Evolutionary conservation across 192 early-diverging fungal genomes (phyloP).

Genomic region (Bifiguratus adelaidae): DNA sequence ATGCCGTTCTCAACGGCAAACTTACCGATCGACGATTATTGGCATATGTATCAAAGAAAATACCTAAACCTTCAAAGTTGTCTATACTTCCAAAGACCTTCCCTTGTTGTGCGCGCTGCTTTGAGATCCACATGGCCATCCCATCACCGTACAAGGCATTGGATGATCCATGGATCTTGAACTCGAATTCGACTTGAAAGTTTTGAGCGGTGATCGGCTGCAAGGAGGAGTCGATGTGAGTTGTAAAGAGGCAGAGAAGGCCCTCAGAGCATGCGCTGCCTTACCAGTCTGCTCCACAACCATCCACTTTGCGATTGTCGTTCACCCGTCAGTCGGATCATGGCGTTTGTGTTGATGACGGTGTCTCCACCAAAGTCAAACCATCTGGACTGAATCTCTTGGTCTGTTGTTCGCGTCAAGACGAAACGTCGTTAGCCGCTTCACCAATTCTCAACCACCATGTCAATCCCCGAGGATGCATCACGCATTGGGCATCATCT

Average conservation of each 20-base stretch:
- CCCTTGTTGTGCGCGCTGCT: constrained; percentile 53
- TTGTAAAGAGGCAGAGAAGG: background rate
- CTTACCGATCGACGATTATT: constrained; percentile 54
- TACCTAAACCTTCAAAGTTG: constrained; percentile 81
- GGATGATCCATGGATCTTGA: constrained; percentile 70
- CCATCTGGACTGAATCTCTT: constrained; percentile 73
- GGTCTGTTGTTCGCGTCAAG: constrained; percentile 29
- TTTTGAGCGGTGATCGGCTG: constrained; percentile 52
- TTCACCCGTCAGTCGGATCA: constrained; percentile 82
- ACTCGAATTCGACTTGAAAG: constrained; percentile 90
- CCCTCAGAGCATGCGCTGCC: background rate
- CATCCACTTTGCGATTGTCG: constrained; percentile 67
- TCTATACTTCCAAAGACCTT: constrained; percentile 87
- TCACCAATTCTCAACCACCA: too few relatives aligned
- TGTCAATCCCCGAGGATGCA: too few relatives aligned
- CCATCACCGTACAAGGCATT: constrained; percentile 86
- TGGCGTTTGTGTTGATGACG: constrained; percentile 76
- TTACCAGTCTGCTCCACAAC: constrained; percentile 63
- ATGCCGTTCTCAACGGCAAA: background rate
- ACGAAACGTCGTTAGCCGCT: background rate
- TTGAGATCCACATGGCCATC: constrained; percentile 91
- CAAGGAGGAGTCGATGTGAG: constrained; percentile 15
- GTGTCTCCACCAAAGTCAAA: constrained; percentile 95
- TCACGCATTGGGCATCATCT: too few relatives aligned
- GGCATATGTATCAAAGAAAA: constrained; percentile 96